Percentiles rank a stretch among this genome's conserved stretches.
phyloP scores from a whole-genome alignment of 257 asterid species.

The Fraxinus pennsylvanica region DNA sequence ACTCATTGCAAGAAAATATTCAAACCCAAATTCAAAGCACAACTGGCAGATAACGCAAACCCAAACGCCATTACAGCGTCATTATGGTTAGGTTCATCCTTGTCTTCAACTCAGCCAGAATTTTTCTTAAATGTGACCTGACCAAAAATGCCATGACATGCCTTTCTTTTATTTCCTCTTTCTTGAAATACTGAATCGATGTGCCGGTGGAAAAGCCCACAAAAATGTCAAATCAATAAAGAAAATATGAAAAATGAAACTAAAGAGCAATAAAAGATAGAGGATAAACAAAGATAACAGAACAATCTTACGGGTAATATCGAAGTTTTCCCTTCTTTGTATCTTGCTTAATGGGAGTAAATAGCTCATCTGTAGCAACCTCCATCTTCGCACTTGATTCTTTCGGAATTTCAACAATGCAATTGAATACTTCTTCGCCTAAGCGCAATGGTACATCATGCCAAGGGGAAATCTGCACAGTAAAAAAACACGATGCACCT shows the following conservation, averaged over 20 bases:
- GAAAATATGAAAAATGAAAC: neutral
- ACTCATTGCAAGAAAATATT: neutral
- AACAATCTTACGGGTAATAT: slow-evolving; percentile 77
- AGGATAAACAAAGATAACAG: neutral
- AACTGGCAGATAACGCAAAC: neutral
- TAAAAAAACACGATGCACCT: slow-evolving; percentile 18
- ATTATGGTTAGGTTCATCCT: neutral
- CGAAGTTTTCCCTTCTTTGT: slow-evolving; percentile 95
- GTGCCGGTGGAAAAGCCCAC: neutral
- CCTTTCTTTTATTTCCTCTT: slow-evolving; percentile 7
- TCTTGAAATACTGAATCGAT: neutral
- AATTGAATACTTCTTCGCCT: slow-evolving; percentile 86
- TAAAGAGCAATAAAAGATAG: neutral
- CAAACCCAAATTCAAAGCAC: neutral
- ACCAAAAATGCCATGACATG: neutral
- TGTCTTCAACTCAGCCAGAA: too few relatives aligned
- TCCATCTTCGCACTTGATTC: slow-evolving; percentile 99
- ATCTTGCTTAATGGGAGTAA: slow-evolving; percentile 95
- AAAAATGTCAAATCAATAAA: neutral
- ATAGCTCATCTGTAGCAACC: slow-evolving; percentile 93
- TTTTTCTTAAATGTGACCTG: too few relatives aligned
- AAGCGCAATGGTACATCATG: slow-evolving; percentile 84
- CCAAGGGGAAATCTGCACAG: slow-evolving; percentile 91
- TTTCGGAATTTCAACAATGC: slow-evolving; percentile 90
- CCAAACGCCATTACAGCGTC: neutral